phyloP scores from a whole-genome alignment of 2,329 filamentous ascomycete genomes.

The Aspergillus transmontanensis region DNA sequence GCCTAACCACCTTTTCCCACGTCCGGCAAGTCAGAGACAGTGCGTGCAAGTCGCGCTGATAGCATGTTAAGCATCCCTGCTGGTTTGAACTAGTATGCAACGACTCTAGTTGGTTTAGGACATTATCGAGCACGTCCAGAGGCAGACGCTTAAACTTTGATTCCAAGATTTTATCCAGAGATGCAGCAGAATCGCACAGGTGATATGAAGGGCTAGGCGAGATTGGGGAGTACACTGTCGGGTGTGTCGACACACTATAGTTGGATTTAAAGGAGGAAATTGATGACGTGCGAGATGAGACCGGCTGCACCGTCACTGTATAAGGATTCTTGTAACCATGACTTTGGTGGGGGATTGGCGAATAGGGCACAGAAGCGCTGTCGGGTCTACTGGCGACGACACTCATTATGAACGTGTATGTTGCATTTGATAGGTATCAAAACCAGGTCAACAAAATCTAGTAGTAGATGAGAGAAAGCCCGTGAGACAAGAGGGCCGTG shows the following conservation, averaged over 20 bases:
- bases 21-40: slow-evolving; percentile 57
- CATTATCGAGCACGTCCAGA: slow-evolving; percentile 57
- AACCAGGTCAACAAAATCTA: slow-evolving; percentile 5
- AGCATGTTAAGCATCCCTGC: slow-evolving; percentile 55
- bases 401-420: slow-evolving; percentile 36
- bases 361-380: slow-evolving; percentile 35
- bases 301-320: slow-evolving; percentile 32
- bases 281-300: slow-evolving; percentile 36
- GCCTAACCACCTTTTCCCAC: slow-evolving; percentile 58
- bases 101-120: slow-evolving; percentile 53
- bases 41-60: slow-evolving; percentile 56
- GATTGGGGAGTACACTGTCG: slow-evolving; percentile 43
- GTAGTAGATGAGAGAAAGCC: slow-evolving; percentile 3
- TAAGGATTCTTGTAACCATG: slow-evolving; percentile 34
- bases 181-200: slow-evolving; percentile 42
- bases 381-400: slow-evolving; percentile 43
- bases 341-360: slow-evolving; percentile 28
- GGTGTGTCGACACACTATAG: slow-evolving; percentile 38
- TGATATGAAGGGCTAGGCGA: slow-evolving; percentile 38
- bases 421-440: slow-evolving; percentile 20
- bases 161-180: slow-evolving; percentile 35
- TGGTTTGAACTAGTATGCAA: slow-evolving; percentile 46
- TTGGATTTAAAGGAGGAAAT: slow-evolving; percentile 42
- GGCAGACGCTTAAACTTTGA: slow-evolving; percentile 51
- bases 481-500: slow-evolving; percentile 13